These are phyloP conservation scores for Amphirosellinia nigrospora DNA, from an alignment of 495 filamentous ascomycete genomes.

Conservation along the genomic window DNA sequence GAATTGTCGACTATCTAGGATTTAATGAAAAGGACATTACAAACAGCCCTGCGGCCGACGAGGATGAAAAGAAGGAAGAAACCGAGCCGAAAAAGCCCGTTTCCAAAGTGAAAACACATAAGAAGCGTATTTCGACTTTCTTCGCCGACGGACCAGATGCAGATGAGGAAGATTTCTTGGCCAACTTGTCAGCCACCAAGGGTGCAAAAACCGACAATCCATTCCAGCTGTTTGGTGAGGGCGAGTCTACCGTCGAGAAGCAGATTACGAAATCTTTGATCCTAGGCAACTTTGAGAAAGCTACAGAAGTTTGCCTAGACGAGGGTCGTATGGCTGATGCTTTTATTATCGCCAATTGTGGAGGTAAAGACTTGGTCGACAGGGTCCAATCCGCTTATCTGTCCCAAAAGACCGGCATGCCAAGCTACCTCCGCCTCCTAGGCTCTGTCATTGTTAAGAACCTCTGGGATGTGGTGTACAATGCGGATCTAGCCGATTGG, in stretches of 20 bases:
- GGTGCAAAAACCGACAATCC: conserved; percentile 59
- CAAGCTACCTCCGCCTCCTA: conserved; percentile 90
- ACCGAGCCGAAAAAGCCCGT: conserved; percentile 52
- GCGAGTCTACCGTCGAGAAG: conserved; percentile 81
- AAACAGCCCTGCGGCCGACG: conserved; percentile 52
- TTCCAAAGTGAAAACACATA: conserved; percentile 45
- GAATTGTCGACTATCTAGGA: conserved; percentile 85
- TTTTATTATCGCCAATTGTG: conserved; percentile 97
- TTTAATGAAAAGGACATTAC: conserved; percentile 68
- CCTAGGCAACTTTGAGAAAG: conserved; percentile 88
- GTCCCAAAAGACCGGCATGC: conserved; percentile 75
- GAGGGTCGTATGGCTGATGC: conserved; percentile 93
- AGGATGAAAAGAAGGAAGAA: conserved; percentile 42
- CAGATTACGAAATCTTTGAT: conserved; percentile 86
- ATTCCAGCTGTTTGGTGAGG: conserved; percentile 73
- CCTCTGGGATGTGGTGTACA: conserved; percentile 97
- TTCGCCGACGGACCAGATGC: conserved; percentile 75
- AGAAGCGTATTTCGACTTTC: conserved; percentile 76
- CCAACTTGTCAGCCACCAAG: conserved; percentile 64
- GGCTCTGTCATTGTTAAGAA: conserved; percentile 95
- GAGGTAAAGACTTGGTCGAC: conserved; percentile 89
- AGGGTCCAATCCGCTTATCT: conserved; percentile 94
- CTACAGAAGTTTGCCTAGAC: conserved; percentile 83
- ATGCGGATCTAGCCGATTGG: conserved; percentile 91
- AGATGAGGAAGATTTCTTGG: conserved; percentile 85